Evolutionary conservation across 495 filamentous ascomycete species (phyloP).

Genomic region (Aspergillus leporis): DNA sequence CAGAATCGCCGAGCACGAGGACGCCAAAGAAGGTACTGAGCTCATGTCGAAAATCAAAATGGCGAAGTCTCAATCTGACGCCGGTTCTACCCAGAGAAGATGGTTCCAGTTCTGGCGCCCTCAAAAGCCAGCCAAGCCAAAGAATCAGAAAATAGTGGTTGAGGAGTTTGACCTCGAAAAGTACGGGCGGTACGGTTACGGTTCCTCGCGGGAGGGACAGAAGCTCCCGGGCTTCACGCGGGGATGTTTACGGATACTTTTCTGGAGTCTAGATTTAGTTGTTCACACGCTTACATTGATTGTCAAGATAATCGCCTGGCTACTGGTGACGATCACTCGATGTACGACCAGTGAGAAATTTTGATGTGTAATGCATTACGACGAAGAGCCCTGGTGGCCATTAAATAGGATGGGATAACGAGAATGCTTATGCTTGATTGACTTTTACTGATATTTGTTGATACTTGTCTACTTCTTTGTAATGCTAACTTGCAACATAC

Average conservation of each 20-base stretch:
- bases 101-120: conserved; percentile 27
- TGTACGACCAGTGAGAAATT: conserved; percentile 45
- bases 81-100: conserved; percentile 14
- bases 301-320: conserved; percentile 43
- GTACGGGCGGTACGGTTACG: conserved; percentile 38
- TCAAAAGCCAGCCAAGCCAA: conserved; percentile 6
- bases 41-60: conserved; percentile 36
- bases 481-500: neutral
- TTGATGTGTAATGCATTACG: conserved; percentile 12
- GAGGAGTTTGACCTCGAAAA: conserved; percentile 51
- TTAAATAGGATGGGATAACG: neutral
- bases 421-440: neutral
- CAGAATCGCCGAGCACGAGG: conserved; percentile 46
- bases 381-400: neutral
- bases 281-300: conserved; percentile 35
- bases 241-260: conserved; percentile 35
- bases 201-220: conserved; percentile 38
- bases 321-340: conserved; percentile 37
- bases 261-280: conserved; percentile 40
- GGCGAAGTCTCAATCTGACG: neutral
- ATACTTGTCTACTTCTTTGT: neutral
- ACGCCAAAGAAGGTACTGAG: conserved; percentile 34
- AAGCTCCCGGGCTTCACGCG: conserved; percentile 41
- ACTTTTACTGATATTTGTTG: neutral
- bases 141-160: conserved; percentile 32